phyloP scores from a whole-genome alignment of 768 basidiomycete genomes.

The Xanthoconium stramineum region DNA sequence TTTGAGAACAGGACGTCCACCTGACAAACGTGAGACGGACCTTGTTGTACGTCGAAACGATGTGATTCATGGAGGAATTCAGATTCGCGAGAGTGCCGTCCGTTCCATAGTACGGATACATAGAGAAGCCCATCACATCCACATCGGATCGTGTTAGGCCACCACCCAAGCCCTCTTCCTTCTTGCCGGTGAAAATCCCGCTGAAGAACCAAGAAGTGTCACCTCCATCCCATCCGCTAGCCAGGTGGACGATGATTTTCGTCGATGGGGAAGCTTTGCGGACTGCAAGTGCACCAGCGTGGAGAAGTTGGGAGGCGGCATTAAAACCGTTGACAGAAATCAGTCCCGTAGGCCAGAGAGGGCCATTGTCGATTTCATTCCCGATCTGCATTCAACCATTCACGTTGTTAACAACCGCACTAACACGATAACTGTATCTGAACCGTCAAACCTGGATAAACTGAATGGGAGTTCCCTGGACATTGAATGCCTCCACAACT shows the following conservation, averaged over 20 bases:
- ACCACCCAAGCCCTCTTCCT: not conserved
- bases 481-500: constrained; percentile 4
- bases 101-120: constrained; percentile 12
- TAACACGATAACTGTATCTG: not conserved
- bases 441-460: constrained; percentile 9
- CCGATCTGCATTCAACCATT: constrained; percentile 6
- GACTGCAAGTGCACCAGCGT: constrained; percentile 28
- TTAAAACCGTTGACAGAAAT: constrained; percentile 7
- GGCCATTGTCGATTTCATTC: constrained; percentile 13
- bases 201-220: constrained; percentile 4
- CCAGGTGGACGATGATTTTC: constrained; percentile 6
- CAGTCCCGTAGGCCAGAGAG: constrained; percentile 5
- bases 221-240: constrained; percentile 6
- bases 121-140: constrained; percentile 6
- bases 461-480: constrained; percentile 7
- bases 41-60: constrained; percentile 12
- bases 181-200: constrained; percentile 2
- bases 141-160: constrained; percentile 6
- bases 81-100: constrained; percentile 8
- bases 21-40: not conserved
- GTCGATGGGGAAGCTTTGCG: constrained; percentile 3
- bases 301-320: constrained; percentile 28
- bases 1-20: not conserved
- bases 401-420: not conserved
- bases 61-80: not conserved